Evolutionary conservation across 2,329 filamentous ascomycete species (phyloP).

Genomic region (Fusarium subglutinans): DNA sequence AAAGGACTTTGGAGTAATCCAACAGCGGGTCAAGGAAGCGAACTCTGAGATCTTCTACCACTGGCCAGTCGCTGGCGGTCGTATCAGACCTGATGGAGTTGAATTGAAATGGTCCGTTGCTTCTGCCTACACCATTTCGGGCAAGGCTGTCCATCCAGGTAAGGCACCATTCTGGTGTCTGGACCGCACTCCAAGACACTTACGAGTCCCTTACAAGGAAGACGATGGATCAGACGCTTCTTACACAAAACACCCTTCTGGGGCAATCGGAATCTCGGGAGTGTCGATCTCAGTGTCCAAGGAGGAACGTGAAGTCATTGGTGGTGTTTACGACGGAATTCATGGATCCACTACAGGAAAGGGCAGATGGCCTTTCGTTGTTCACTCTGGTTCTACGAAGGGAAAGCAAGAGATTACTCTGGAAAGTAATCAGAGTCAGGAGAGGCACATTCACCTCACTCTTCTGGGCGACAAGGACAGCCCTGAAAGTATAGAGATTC

Average conservation of each 20-base stretch:
- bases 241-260: slow-evolving; percentile 16
- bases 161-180: slow-evolving; percentile 28
- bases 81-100: slow-evolving; percentile 21
- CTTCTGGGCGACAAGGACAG: not conserved
- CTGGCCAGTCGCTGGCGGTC: slow-evolving; percentile 10
- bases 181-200: slow-evolving; percentile 4
- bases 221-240: not conserved
- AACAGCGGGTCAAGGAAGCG: not conserved
- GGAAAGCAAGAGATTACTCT: slow-evolving; percentile 5
- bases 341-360: not conserved
- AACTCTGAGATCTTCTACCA: not conserved
- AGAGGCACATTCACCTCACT: not conserved
- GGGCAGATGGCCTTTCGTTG: not conserved
- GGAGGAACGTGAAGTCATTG: not conserved
- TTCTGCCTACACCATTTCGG: slow-evolving; percentile 4
- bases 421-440: not conserved
- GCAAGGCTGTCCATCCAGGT: slow-evolving; percentile 7
- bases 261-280: not conserved
- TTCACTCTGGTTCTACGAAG: slow-evolving; percentile 6
- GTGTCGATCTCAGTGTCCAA: not conserved
- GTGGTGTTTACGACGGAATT: slow-evolving; percentile 12
- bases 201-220: slow-evolving; percentile 9
- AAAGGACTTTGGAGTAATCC: slow-evolving; percentile 9
- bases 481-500: not conserved
- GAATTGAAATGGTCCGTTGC: slow-evolving; percentile 26